Evolutionary conservation across 2,329 filamentous ascomycete genomes (phyloP).

Genomic region (Dactylonectria estremocensis): DNA sequence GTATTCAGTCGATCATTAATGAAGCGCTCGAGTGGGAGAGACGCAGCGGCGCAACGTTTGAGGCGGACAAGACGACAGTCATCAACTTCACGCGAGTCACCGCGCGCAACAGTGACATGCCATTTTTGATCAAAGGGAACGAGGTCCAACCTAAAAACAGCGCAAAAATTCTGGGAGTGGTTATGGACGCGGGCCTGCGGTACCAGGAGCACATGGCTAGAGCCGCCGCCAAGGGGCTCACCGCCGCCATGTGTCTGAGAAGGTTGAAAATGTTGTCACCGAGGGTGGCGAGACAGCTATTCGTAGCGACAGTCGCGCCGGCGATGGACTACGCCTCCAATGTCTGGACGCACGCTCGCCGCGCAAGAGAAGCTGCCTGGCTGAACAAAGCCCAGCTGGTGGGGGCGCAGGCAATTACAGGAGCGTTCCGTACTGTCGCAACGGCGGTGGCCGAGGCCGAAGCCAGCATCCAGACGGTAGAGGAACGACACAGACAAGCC

Average conservation of each 20-base stretch:
- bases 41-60: constrained; percentile 46
- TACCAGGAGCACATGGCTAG: not conserved
- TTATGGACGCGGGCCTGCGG: too few species aligned
- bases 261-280: constrained; percentile 5
- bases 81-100: constrained; percentile 24
- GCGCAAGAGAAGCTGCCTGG: too few species aligned
- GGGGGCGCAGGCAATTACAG: too few species aligned
- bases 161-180: not conserved
- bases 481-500: not conserved
- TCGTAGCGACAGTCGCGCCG: not conserved
- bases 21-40: constrained; percentile 40
- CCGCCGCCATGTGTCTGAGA: not conserved
- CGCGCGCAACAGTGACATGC: not conserved
- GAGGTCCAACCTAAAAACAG: not conserved
- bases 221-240: not conserved
- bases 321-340: too few species aligned
- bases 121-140: not conserved
- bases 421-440: too few species aligned
- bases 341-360: too few species aligned
- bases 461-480: too few species aligned
- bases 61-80: constrained; percentile 43
- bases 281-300: not conserved
- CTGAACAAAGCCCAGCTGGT: too few species aligned
- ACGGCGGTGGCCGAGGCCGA: too few species aligned
- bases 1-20: constrained; percentile 44